These are phyloP conservation scores for Smallanthus sonchifolius DNA, from an alignment of 129 eudicot species.

Conservation along the genomic window DNA sequence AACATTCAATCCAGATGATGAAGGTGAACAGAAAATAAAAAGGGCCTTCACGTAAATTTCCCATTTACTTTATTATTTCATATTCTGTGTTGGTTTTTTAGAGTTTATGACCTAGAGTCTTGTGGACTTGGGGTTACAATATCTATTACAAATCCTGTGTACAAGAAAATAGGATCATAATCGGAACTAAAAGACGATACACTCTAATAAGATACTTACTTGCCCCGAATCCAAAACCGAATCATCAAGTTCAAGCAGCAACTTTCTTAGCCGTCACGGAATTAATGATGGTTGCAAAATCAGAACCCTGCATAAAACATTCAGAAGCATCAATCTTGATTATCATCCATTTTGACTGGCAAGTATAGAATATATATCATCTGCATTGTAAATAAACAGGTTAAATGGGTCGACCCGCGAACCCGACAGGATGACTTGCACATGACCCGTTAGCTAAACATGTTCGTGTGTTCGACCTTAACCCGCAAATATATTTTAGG, in stretches of 20 bases:
- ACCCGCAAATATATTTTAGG: background rate
- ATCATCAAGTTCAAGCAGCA: slow-evolving; percentile 85
- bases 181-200: slow-evolving; percentile 18
- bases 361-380: background rate
- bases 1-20: background rate
- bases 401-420: background rate
- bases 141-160: slow-evolving; percentile 28
- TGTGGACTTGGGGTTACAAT: slow-evolving; percentile 24
- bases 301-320: slow-evolving; percentile 61
- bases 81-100: slow-evolving; percentile 9
- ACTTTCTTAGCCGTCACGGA: slow-evolving; percentile 94
- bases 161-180: slow-evolving; percentile 14
- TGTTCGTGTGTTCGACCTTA: no score
- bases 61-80: slow-evolving; percentile 30
- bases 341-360: background rate
- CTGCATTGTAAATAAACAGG: background rate
- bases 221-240: slow-evolving; percentile 23
- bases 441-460: background rate
- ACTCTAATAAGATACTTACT: slow-evolving; percentile 28
- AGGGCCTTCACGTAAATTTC: background rate
- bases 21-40: background rate
- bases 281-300: slow-evolving; percentile 87
- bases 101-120: slow-evolving; percentile 12
- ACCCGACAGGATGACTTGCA: background rate
- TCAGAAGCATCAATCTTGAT: background rate